Base-by-base conservation (phyloP, 2,329 filamentous ascomycete genomes). In the Neobulgaria alba region DNA sequence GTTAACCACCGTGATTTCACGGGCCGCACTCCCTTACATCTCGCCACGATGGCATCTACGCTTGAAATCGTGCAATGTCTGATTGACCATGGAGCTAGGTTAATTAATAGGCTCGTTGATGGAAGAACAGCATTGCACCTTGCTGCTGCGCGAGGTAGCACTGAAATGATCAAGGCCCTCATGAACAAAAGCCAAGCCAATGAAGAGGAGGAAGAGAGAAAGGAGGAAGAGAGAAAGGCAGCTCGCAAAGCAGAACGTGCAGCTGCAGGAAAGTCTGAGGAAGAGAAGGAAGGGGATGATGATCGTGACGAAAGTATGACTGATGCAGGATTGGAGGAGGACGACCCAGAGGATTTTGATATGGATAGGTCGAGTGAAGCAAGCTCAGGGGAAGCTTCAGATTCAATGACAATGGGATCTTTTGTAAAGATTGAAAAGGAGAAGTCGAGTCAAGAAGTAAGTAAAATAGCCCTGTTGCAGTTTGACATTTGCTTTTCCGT, bases 91-190 rank as follows among this genome's bases (percentile, higher is more conserved):
- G 84, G 82, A 2, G 80, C 85, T 23, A 75, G 85, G 12, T 64
- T 94, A 17, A 75, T 87, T 17, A 72, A 85, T 36, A 76, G 87
- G 36, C 60, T 93, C 29, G 83, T 82, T 0, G 87, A 92, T 59
- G 87, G 87, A 3, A 75, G 77, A 50, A 93, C 85, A 2, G 82
- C 86, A 7, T 68, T 94, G n/a, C 87, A 94, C 60, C 66, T 93
- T 20, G 86, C 86, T 14, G 83, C 85, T 14, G 72, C 77, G 33
- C 72, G 81, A 16, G 87, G 87, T 0, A 65, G 77, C 48, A 57
- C 65, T 1, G 75, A 80, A 14, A 89, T 92, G 47, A 71, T 92
- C 49, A 79, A 72, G 46, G 75, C 79, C 5, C 65, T 94, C 10
- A 73, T 94, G 57, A 69, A 77, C 23, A 86, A 79, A 63, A 92